Evolutionary conservation across 495 filamentous ascomycete species (phyloP), one percentile per base, ranked within the genome.

Genomic region (Aspergillus sparsus): DNA sequence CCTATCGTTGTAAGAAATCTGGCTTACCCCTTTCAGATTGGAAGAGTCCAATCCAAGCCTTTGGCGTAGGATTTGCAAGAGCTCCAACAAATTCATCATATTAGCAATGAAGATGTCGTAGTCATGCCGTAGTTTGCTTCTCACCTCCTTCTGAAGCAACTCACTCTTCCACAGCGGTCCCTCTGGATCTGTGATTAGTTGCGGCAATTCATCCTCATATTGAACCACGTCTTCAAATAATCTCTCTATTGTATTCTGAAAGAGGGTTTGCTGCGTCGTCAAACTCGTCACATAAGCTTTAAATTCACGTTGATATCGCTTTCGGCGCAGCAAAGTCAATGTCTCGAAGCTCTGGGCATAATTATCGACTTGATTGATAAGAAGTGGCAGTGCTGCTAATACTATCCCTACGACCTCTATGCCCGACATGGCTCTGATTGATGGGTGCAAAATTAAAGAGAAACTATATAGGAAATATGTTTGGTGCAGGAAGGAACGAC

Each of bases 131-230:
- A 41, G 2, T 41, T 1, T 41, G 2, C 13, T 3, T 3, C 37
- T 41, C 2, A 3, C 68, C 5, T 49, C 41, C 8, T 3, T 41
- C 2, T 41, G 37, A 41, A 41, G 37, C 2, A 41, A 1, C 2
- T 41, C 37, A 3, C 2, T 3, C 62, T 62, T 13, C 51, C 57
- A 68, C 68, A 73, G 31, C 66, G 36, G 15, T 49, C 44, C 32
- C 64, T 63, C 1, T 50, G 2, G 37, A 41, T 41, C 37, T 2
- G 37, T 41, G 2, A 41, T 41, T 3, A 41, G 37, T 41, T 41
- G 37, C 13, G 37, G 37, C 2, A 41, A 41, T 1, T 1, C 37
- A 41, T 41, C 2, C 2, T 41, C 2, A 41, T 41, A 41, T 3
- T 3, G 2, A 41, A 41, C 2, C 2, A 41, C 2, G 1, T 41